Base-by-base conservation (phyloP, 2,329 filamentous ascomycete genomes). In the Monosporascus sp. region DNA sequence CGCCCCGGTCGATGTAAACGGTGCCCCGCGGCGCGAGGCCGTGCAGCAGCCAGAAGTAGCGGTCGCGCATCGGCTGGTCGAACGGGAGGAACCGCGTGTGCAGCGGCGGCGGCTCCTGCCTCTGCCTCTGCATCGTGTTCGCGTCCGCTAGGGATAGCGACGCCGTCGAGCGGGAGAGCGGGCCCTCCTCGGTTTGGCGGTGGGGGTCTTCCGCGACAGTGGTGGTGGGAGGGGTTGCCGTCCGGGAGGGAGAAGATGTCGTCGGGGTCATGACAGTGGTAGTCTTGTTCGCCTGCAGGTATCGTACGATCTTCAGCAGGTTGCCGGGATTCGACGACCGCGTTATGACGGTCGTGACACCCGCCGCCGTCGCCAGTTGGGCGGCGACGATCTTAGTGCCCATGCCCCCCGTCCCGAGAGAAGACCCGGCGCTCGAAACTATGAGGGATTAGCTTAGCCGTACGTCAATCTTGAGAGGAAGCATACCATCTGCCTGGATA, bases 1-100 rank as follows among this genome's bases (percentile, higher is more conserved):
- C 93, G 42, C 94, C 94, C n/a, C 83, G 75, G 74, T 99, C 94
- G 62, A 99, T 95, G 73, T 90, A 97, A 25, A 99, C 68, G 2
- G 88, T 96, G 15, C 94, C 94, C 64, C 96, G 92, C 0, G 94
- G 90, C 24, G 86, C 85, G 11, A 97, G 83, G 9, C 93, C 94
- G 71, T 99, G 90, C 0, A 97, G 80, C 48, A 99, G 85, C 94
- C 94, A 99, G 78, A 99, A 97, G 67, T 94, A 91, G 56, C 93
- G 87, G 68, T 97, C 94, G 52, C 90, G 85, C 54, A 97, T 94
- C 1, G 93, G 92, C 25, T 89, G 84, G 0, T 81, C 76, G 9
- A 90, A 90, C 0, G 92, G 90, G 14, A 96, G 78, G 77, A 99
- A 99, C 53, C 94, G 86, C 3, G 94, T 99, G 71, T 99, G 94